Evolutionary conservation across 805 yeast genomes (phyloP), one percentile per base, ranked within the genome.

Genomic region (Kuraishia piskuri): DNA sequence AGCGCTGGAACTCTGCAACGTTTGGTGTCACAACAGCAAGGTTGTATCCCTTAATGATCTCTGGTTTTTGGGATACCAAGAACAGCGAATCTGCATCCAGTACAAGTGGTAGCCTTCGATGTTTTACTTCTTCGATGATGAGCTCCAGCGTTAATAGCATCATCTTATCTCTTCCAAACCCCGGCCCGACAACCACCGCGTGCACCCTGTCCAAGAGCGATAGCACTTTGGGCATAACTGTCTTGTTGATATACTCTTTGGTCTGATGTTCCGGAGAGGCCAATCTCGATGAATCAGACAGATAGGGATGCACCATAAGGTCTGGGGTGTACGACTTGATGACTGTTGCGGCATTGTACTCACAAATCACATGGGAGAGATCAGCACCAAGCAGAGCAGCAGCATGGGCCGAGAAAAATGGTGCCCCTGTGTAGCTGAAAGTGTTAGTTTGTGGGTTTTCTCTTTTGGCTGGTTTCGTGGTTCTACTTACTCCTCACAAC

Each of bases 251-350:
- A 51, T 73, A 68, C 17, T 57, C 46, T 52, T 59, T 59, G 9
- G 24, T 22, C 14, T 31, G 40, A 31, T 10, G 4, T 10, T 31
- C 40, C 14, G 40, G 40, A 10, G 40, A 31, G 12, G 26, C 45
- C 45, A n/a, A 24, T 50, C 65, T 68, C 14, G 55, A 55, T 54
- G 74, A 62, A 60, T 83, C 90, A 53, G 70, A 75, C 58, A 91
- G 65, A 65, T 89, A 90, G 0, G 98, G 98, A 71, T 94, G 98
- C 1, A 94, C 96, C 97, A 92, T 94, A 50, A 92, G 70, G 63
- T 92, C 90, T 0, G 99, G 98, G 6, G 95, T 81, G 68, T 94
- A 94, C 25, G 84, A 70, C 68, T 92, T 92, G 63, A 92, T 90
- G 6, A 89, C 84, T 0, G 85, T 70, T 0, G 88, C 91, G 0